Base-by-base conservation (phyloP, 164 flowering plant genomes). In the Vitis cinerea region DNA sequence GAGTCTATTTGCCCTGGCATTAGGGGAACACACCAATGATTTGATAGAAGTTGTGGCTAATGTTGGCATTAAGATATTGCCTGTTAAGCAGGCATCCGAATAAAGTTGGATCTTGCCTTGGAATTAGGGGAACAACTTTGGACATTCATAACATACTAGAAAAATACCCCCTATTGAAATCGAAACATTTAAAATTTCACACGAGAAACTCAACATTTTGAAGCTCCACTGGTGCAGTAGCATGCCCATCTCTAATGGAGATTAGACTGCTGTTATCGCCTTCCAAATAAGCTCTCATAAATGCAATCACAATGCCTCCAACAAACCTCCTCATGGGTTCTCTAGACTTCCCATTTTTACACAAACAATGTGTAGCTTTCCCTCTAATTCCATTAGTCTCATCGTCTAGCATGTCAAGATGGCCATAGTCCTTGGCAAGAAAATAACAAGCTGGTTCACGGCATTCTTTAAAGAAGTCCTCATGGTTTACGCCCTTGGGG, bases 251-350 rank as follows among this genome's bases (percentile, higher is more conserved):
- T 64, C 68, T 83, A 2, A 87, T 59, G 47, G 71, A 80, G 57
- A 65, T 54, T 29, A 87, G 58, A 14, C 78, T 77, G 7, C 71
- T 59, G 12, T n/a, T 23, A 72, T 90, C 82, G 14, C 82, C 91
- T 49, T 77, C 74, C 70, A 94, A 67, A 77, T 86, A 86, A 49
- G 84, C 91, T 63, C 63, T 84, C 83, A 88, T 55, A 69, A 94
- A 90, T 0, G 97, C 97, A 63, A 92, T 88, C 70, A 89, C 57
- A 57, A 81, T 51, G 7, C 98, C 96, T 29, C 88, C 97, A 30
- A 85, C 90, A 74, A 87, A 89, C 55, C 76, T 82, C 76, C 97
- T 89, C 98, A 94, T 92, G 16, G 98, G 97, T 63, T 84, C 85
- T 62, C 98, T 89, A n/a, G 83, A 65, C 69, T 87, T 73, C 9